Conservation (phyloP, 768 basidiomycete genomes). For the Auriscalpium vulgare region DNA sequence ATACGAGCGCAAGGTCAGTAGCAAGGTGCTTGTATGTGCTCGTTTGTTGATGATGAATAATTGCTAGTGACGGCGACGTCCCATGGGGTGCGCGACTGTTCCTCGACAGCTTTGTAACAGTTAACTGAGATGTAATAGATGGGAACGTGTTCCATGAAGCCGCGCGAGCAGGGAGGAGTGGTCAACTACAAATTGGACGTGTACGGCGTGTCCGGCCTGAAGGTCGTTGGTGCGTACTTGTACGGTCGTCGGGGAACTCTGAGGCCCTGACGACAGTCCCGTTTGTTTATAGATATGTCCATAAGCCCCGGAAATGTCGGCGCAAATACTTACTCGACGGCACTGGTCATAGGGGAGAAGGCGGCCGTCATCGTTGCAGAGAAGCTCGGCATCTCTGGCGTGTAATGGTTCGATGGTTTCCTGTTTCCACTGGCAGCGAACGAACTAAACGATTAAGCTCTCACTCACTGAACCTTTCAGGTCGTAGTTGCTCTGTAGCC, state of each 20-base stretch:
- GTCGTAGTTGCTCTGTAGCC: too few relatives aligned
- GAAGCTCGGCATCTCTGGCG: conserved; percentile 36
- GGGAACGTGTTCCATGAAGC: conserved; percentile 65
- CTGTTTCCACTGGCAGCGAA: too few relatives aligned
- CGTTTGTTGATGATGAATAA: background rate
- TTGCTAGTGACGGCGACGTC: conserved; percentile 22
- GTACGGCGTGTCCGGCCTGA: conserved; percentile 47
- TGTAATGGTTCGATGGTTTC: conserved; percentile 15
- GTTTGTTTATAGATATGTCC: conserved; percentile 22
- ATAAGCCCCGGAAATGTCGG: conserved; percentile 29
- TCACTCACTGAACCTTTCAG: too few relatives aligned
- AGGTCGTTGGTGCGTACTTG: conserved; percentile 31
- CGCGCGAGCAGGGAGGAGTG: conserved; percentile 47
- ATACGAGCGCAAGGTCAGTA: conserved; percentile 15
- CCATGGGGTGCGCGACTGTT: conserved; percentile 21
- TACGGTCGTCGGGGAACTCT: background rate
- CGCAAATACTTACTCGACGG: conserved; percentile 36
- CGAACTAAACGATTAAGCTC: too few relatives aligned
- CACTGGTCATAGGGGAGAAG: conserved; percentile 49
- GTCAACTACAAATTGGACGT: conserved; percentile 53
- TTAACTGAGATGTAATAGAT: conserved; percentile 20
- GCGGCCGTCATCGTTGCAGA: conserved; percentile 51
- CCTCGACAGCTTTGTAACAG: background rate
- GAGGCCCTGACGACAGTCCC: background rate
- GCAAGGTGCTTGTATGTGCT: background rate